Percentiles rank a stretch among this genome's conserved stretches.
Evolutionary conservation across 805 yeast genomes (phyloP).

Genomic region (Wickerhamiella slavikovae): DNA sequence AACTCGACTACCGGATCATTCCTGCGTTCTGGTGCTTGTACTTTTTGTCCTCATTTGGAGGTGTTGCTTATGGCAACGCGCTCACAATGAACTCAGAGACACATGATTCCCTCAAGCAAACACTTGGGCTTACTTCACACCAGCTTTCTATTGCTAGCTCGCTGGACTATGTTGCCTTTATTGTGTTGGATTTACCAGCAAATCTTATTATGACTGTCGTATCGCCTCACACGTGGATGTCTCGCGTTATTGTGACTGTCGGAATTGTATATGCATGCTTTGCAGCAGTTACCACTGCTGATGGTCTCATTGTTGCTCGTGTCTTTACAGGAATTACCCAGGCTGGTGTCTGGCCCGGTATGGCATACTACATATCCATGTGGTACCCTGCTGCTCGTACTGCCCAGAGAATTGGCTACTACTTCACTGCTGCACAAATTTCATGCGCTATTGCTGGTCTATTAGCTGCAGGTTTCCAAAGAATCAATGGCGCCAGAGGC

Average conservation of each 20-base stretch:
- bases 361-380: conserved; percentile 61
- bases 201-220: conserved; percentile 64
- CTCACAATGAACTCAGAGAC: conserved; percentile 51
- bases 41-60: conserved; percentile 61
- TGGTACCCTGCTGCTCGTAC: conserved; percentile 71
- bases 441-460: conserved; percentile 79
- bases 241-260: conserved; percentile 55
- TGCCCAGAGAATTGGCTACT: conserved; percentile 67
- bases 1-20: conserved; percentile 48
- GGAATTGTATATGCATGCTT: conserved; percentile 65
- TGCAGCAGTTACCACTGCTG: conserved; percentile 31
- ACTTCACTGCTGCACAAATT: conserved; percentile 82
- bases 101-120: conserved; percentile 39
- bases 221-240: conserved; percentile 70
- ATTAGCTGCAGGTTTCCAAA: conserved; percentile 74
- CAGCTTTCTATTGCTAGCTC: conserved; percentile 61
- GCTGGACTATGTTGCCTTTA: conserved; percentile 62
- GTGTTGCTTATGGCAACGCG: conserved; percentile 56
- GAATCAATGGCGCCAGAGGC: conserved; percentile 52
- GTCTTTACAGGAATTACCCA: conserved; percentile 57
- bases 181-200: conserved; percentile 76
- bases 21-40: conserved; percentile 70
- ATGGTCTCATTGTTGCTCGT: conserved; percentile 50
- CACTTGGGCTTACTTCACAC: conserved; percentile 31
- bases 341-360: conserved; percentile 84